These are phyloP conservation scores for Rosa persica DNA, from an alignment of 306 rosid species.

Conservation along the genomic window DNA sequence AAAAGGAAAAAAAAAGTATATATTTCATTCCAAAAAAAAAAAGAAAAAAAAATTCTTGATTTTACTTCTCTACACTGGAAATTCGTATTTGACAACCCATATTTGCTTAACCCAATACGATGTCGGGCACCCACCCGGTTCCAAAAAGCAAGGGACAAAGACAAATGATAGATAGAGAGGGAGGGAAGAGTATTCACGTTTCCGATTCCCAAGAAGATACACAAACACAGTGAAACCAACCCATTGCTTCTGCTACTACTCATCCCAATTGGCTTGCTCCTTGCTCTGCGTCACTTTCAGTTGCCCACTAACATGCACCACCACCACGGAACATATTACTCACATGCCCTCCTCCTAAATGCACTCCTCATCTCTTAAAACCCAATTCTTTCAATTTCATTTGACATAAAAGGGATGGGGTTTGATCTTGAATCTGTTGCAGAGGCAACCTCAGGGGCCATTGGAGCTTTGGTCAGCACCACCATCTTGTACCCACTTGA, in stretches of 20 bases:
- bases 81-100: too few relatives aligned
- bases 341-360: constrained; percentile 11
- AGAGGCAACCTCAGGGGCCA: constrained; percentile 95
- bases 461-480: constrained; percentile 93
- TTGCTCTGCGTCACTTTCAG: constrained; percentile 19
- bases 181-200: constrained; percentile 15
- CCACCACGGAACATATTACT: not conserved
- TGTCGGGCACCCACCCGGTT: not conserved
- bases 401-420: constrained; percentile 40
- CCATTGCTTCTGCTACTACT: not conserved
- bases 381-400: constrained; percentile 24
- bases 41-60: too few relatives aligned
- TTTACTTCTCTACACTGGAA: too few relatives aligned
- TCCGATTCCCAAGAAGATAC: constrained; percentile 37
- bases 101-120: not conserved
- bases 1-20: too few relatives aligned
- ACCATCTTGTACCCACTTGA: constrained; percentile 87
- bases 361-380: constrained; percentile 10
- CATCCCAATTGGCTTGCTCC: not conserved
- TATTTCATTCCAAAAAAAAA: too few relatives aligned
- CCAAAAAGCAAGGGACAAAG: not conserved
- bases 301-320: not conserved
- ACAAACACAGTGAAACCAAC: not conserved
- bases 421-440: constrained; percentile 78
- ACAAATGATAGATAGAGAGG: too few relatives aligned